Evolutionary conservation across 139 green algal genomes (phyloP).

Genomic region (Prasinococcaceae sp.): DNA sequence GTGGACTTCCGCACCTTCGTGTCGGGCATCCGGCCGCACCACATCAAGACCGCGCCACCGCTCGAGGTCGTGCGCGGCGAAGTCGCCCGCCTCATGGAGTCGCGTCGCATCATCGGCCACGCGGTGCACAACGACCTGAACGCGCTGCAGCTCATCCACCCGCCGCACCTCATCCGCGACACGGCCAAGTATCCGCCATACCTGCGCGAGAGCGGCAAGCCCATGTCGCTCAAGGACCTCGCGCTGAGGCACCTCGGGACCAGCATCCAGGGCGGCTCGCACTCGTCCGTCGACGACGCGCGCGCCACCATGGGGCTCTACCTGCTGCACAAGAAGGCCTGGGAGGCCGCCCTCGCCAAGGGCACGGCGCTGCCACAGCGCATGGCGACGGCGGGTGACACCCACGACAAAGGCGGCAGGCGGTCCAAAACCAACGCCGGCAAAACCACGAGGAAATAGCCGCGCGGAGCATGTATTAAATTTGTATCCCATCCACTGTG

Average conservation of each 20-base stretch:
- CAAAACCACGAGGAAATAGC: too few relatives aligned
- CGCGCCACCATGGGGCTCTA: conserved; percentile 38
- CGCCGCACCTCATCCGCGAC: conserved; percentile 19
- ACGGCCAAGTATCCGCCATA: conserved; percentile 18
- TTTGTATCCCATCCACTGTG: too few relatives aligned
- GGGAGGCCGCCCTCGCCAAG: too few relatives aligned
- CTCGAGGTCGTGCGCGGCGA: conserved; percentile 33
- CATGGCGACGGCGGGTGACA: too few relatives aligned
- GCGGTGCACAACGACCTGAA: conserved; percentile 67
- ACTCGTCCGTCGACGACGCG: conserved; percentile 47
- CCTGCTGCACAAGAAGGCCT: conserved; percentile 4
- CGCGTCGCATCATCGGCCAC: conserved; percentile 67
- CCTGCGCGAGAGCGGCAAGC: not conserved
- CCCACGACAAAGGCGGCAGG: too few relatives aligned
- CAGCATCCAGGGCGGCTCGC: conserved; percentile 38
- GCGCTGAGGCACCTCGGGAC: conserved; percentile 45
- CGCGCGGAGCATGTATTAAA: too few relatives aligned
- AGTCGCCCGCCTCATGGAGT: conserved; percentile 33
- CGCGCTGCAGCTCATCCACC: conserved; percentile 60
- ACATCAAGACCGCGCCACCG: conserved; percentile 32
- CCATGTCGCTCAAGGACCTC: conserved; percentile 37
- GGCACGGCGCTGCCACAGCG: too few relatives aligned
- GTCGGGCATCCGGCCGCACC: conserved; percentile 27
- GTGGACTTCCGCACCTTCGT: conserved; percentile 59
- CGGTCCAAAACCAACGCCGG: too few relatives aligned